Conservation (phyloP, 202 grass and related monocot genomes). For the Zoysia matrella region DNA sequence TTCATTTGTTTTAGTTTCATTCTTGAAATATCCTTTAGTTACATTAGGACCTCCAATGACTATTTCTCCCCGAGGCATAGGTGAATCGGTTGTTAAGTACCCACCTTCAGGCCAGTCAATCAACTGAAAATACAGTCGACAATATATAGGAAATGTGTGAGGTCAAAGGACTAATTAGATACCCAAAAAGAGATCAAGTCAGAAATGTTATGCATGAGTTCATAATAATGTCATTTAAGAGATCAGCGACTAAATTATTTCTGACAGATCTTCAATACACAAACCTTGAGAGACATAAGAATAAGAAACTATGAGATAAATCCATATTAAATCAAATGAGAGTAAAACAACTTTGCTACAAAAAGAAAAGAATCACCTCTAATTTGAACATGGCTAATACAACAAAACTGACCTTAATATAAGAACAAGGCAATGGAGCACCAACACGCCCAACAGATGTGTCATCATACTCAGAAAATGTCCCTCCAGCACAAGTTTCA, state of each 20-base stretch:
- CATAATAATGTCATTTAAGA: background rate
- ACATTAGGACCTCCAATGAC: slow-evolving; percentile 91
- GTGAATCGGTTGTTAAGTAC: slow-evolving; percentile 36
- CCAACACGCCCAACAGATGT: no score
- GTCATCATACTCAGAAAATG: no score
- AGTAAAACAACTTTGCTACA: slow-evolving; percentile 22
- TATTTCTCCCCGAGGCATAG: slow-evolving; percentile 93
- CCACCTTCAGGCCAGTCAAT: no score
- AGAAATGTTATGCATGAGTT: slow-evolving; percentile 28
- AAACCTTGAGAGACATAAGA: background rate
- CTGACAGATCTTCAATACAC: slow-evolving; percentile 2
- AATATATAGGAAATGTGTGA: slow-evolving; percentile 36
- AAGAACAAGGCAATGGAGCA: no score
- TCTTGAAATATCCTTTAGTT: slow-evolving; percentile 78
- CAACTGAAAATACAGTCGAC: slow-evolving; percentile 63
- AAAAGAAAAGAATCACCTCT: slow-evolving; percentile 14
- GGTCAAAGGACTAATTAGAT: slow-evolving; percentile 27
- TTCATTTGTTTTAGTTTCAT: no score
- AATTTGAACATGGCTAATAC: background rate
- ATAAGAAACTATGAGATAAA: slow-evolving; percentile 6
- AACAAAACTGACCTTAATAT: slow-evolving; percentile 12
- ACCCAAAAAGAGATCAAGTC: slow-evolving; percentile 3
- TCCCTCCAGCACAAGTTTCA: no score
- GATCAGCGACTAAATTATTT: background rate
- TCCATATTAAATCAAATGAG: background rate